A percentile compares a stretch with the other conserved stretches of the same genome.
phyloP scores from a whole-genome alignment of 2,329 filamentous ascomycete genomes.

The Phialophora macrospora region DNA sequence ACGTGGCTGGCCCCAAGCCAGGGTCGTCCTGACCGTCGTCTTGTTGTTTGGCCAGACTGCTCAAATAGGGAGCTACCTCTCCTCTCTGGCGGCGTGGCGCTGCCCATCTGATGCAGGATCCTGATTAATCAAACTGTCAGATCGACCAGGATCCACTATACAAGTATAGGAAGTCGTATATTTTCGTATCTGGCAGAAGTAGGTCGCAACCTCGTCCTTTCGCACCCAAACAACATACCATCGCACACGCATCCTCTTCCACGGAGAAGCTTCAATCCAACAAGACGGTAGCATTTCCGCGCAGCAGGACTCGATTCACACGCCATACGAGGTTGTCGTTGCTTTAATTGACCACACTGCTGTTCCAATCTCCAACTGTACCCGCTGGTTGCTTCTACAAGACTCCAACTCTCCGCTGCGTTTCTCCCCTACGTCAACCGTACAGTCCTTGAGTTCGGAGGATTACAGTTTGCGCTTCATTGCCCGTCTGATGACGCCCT shows the following conservation, averaged over 20 bases:
- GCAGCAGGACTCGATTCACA: neutral
- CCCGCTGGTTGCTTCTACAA: neutral
- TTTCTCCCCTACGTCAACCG: neutral
- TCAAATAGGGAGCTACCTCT: constrained; percentile 1
- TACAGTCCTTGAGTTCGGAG: neutral
- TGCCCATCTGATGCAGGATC: constrained; percentile 7
- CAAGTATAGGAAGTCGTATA: neutral
- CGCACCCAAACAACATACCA: neutral
- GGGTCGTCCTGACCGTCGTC: neutral
- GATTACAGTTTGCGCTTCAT: neutral
- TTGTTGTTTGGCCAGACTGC: neutral
- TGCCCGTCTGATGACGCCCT: neutral
- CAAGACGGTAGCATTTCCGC: neutral
- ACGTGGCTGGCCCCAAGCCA: constrained; percentile 23
- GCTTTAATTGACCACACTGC: neutral
- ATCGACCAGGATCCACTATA: neutral
- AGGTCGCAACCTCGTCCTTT: neutral
- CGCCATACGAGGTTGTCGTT: neutral
- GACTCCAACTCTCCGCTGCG: neutral
- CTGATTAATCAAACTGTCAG: constrained; percentile 11
- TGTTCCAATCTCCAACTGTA: neutral
- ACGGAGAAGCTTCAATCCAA: neutral
- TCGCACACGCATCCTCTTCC: neutral
- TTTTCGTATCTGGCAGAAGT: neutral
- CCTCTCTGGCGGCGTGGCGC: neutral